phyloP scores from a whole-genome alignment of 768 basidiomycete species.

The Lentinula edodes region DNA sequence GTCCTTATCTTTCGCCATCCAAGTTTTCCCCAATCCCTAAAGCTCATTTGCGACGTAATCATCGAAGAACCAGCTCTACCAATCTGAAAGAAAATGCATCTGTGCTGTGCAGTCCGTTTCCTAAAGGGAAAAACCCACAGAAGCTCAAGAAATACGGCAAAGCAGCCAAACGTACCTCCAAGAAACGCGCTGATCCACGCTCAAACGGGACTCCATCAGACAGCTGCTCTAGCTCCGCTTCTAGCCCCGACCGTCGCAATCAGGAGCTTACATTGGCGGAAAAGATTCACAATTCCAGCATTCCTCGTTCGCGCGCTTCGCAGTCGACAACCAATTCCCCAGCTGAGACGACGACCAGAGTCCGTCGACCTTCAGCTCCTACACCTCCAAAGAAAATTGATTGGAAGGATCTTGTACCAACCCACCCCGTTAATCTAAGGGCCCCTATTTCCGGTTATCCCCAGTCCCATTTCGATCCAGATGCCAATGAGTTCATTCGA shows the following conservation, averaged over 20 bases:
- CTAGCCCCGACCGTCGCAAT: conserved; percentile 20
- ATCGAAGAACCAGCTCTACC: conserved; percentile 17
- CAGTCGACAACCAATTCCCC: conserved; percentile 13
- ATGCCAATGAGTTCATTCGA: conserved; percentile 1
- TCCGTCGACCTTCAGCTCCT: conserved; percentile 16
- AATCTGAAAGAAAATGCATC: conserved; percentile 16
- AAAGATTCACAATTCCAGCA: conserved; percentile 13
- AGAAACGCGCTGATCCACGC: not conserved
- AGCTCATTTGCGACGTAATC: conserved; percentile 26
- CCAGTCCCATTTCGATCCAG: conserved; percentile 4
- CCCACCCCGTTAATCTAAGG: not conserved
- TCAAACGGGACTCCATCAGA: conserved; percentile 44
- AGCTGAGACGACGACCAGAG: conserved; percentile 7
- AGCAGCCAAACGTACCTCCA: not conserved
- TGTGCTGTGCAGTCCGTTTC: not conserved
- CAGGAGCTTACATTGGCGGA: conserved; percentile 33
- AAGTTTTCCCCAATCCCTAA: conserved; percentile 36
- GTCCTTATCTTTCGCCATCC: conserved; percentile 20
- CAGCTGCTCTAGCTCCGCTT: conserved; percentile 38
- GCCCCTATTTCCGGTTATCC: conserved; percentile 3
- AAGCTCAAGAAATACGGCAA: conserved; percentile 5
- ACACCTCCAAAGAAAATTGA: conserved; percentile 10
- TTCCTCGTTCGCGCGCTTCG: conserved; percentile 9
- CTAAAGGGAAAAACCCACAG: not conserved
- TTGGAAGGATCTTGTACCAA: conserved; percentile 3